Evolutionary conservation across 176 grass and related monocot genomes (phyloP).

Genomic region (Tuctoria greenei): DNA sequence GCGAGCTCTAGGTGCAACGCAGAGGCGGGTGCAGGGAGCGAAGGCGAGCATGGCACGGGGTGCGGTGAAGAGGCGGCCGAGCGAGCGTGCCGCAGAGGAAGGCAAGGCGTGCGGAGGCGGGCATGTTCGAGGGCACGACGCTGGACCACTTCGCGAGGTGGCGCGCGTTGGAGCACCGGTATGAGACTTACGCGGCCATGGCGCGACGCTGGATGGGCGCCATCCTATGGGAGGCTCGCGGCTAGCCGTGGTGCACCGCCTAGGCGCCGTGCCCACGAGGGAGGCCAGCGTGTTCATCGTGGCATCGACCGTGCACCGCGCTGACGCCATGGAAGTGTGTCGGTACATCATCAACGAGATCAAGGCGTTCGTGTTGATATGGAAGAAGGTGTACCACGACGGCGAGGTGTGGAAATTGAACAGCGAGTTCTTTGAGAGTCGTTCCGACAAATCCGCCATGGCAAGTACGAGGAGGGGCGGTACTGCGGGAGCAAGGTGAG

Average conservation of each 20-base stretch:
- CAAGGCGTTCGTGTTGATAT: constrained; percentile 87
- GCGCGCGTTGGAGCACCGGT: constrained; percentile 79
- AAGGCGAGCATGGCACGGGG: too few species aligned
- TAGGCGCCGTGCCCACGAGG: constrained; percentile 59
- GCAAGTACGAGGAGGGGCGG: background rate
- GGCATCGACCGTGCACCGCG: constrained; percentile 70
- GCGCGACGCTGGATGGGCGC: constrained; percentile 57
- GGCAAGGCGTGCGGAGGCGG: too few species aligned
- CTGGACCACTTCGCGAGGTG: constrained; percentile 75
- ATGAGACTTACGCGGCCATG: constrained; percentile 91
- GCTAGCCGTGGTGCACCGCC: constrained; percentile 71
- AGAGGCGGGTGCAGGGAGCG: too few species aligned
- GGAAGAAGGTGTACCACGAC: constrained; percentile 98
- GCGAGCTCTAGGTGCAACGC: too few species aligned
- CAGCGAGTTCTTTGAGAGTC: constrained; percentile 72
- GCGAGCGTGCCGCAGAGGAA: too few species aligned
- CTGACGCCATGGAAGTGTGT: constrained; percentile 87
- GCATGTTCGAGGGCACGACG: constrained; percentile 88
- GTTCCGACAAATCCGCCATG: background rate
- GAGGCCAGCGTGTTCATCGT: constrained; percentile 94
- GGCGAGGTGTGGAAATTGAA: constrained; percentile 99
- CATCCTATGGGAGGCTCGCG: constrained; percentile 57
- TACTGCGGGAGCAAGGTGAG: constrained; percentile 82
- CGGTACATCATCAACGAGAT: constrained; percentile 86
- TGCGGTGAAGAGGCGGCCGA: too few species aligned